Percentiles rank a stretch among this genome's conserved stretches.
These are phyloP conservation scores for Globisporangium spiculum DNA, from an alignment of 352 stramenopile species.

Conservation along the genomic window DNA sequence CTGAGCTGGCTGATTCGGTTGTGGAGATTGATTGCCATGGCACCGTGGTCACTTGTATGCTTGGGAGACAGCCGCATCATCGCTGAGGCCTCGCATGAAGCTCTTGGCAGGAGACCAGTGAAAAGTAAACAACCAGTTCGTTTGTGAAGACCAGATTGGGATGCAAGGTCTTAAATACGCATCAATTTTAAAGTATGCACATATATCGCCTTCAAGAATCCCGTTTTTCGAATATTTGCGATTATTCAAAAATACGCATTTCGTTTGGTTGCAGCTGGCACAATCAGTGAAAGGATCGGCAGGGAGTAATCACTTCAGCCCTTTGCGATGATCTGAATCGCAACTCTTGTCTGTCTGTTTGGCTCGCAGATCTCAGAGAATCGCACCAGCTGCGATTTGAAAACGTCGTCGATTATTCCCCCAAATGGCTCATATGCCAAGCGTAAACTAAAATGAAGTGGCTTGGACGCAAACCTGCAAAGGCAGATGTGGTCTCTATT, in stretches of 20 bases:
- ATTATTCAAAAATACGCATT: background rate
- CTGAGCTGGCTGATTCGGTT: background rate
- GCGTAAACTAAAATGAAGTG: background rate
- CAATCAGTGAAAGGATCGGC: background rate
- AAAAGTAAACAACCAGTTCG: background rate
- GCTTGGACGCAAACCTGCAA: background rate
- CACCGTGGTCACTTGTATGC: background rate
- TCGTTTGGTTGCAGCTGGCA: background rate
- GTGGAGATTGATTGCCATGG: background rate
- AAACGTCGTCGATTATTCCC: background rate
- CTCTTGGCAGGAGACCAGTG: background rate
- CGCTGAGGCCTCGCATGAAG: background rate
- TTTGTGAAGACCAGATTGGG: background rate
- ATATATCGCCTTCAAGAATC: too few species aligned
- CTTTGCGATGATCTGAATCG: background rate
- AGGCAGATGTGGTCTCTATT: background rate
- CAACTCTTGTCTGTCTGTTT: background rate
- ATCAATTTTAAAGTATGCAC: background rate
- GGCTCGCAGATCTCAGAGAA: background rate
- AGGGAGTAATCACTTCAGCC: background rate
- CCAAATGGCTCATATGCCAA: background rate
- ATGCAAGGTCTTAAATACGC: background rate
- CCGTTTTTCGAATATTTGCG: background rate
- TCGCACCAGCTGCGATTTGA: background rate
- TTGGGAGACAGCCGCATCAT: background rate